These are phyloP conservation scores for Blastobotrys mokoenaii DNA, from an alignment of 805 yeast species.

Conservation along the genomic window DNA sequence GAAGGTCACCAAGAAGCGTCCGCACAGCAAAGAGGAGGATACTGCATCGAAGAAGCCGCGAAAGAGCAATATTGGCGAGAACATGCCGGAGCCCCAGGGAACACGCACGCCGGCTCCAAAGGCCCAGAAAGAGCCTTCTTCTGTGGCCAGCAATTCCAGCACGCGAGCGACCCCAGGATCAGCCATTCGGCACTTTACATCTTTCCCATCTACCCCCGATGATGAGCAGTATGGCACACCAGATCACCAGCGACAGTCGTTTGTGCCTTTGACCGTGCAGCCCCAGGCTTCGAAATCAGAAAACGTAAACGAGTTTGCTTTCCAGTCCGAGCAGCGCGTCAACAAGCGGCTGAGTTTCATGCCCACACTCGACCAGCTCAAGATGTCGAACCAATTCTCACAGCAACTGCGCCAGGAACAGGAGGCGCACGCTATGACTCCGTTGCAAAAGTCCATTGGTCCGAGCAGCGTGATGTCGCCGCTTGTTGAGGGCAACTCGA, in stretches of 20 bases:
- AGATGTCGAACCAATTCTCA: slow-evolving; percentile 14
- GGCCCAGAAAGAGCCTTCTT: slow-evolving; percentile 2
- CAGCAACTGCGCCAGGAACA: not conserved
- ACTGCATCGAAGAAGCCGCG: slow-evolving; percentile 1
- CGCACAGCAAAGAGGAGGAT: slow-evolving; percentile 1
- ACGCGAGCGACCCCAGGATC: slow-evolving; percentile 2
- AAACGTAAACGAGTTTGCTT: not conserved
- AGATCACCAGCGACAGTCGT: not conserved
- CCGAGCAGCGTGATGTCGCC: not conserved
- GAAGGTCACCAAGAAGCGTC: slow-evolving; percentile 6
- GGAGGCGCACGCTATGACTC: not conserved
- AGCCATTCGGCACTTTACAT: slow-evolving; percentile 8
- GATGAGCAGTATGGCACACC: slow-evolving; percentile 7
- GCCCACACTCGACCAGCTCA: slow-evolving; percentile 16
- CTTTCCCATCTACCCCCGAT: slow-evolving; percentile 12
- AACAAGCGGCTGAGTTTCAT: slow-evolving; percentile 17
- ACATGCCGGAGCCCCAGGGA: not conserved
- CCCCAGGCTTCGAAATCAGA: slow-evolving; percentile 3
- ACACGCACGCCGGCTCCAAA: not conserved
- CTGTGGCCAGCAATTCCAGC: not conserved
- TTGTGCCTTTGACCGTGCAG: slow-evolving; percentile 8
- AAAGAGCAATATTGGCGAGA: slow-evolving; percentile 1
- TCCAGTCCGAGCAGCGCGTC: slow-evolving; percentile 1
- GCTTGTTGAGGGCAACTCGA: not conserved
- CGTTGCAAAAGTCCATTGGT: not conserved